phyloP scores from a whole-genome alignment of 2,329 filamentous ascomycete genomes.

The Sarocladium kiliense region DNA sequence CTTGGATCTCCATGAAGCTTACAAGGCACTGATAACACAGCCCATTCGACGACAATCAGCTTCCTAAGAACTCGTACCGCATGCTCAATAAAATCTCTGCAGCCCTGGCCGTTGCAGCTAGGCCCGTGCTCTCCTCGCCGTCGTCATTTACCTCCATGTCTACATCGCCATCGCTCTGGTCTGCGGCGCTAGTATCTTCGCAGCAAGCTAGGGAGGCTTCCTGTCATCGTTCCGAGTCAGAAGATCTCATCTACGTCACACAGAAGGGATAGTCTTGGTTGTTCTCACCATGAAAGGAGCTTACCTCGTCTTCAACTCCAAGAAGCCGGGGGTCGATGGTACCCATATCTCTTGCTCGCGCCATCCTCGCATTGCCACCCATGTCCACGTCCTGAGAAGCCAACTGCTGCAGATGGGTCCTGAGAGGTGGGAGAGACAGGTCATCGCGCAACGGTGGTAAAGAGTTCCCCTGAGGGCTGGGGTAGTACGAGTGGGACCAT shows the following conservation, averaged over 20 bases:
- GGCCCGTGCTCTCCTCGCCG: not conserved
- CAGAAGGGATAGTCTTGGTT: not conserved
- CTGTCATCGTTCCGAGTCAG: not conserved
- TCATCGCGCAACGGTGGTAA: not conserved
- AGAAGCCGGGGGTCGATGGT: not conserved
- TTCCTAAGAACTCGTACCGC: not conserved
- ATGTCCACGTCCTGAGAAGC: not conserved
- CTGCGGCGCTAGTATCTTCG: not conserved
- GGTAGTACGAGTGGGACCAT: not conserved
- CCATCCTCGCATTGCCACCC: not conserved
- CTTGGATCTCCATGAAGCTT: too few relatives aligned
- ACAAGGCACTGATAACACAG: too few relatives aligned
- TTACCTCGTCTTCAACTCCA: slow-evolving; percentile 6
- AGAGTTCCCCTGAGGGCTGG: not conserved
- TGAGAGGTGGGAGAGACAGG: not conserved
- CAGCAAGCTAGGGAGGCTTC: not conserved
- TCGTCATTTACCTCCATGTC: not conserved
- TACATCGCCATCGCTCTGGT: not conserved
- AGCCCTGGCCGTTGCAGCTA: not conserved
- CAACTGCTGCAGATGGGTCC: not conserved
- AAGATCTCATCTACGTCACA: too few relatives aligned
- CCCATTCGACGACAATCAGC: too few relatives aligned
- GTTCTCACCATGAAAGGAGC: slow-evolving; percentile 6
- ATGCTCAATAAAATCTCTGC: not conserved
- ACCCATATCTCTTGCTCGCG: not conserved